Evolutionary conservation across 2,329 filamentous ascomycete species (phyloP), one percentile per base, ranked within the genome.

Genomic region (Aureobasidium sp.): DNA sequence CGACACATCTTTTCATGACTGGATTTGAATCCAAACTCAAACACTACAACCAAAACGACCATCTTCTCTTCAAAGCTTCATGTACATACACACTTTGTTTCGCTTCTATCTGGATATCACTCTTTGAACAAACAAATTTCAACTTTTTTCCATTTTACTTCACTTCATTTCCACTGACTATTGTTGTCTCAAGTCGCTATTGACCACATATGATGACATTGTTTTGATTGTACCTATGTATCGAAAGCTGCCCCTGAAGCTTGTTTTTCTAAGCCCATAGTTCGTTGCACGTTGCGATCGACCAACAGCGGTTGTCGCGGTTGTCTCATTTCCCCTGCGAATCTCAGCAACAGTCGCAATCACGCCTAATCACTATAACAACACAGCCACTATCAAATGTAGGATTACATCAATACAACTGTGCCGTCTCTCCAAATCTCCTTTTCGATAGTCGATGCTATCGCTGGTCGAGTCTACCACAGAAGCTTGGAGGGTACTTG

Each of bases 31-130:
- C 32, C 25, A n/a, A 39, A 41, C 29, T 11, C 47, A 49, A 49
- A 34, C 55, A 49, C 34, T 41, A 59, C 44, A 42, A 39, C 25
- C 48, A 51, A 51, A 51, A 51, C 48, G 48, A 51, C 48, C 21
- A 37, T 34, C 14, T 30, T 42, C 16, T 10, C 14, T 36, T 51
- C 32, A 25, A 51, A 41, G 29, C 36, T 60, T 60, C 57, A 25
- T 60, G 57, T 60, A 60, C 16, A 60, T 60, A 60, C 30, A 32
- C 57, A 4, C 27, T 59, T 59, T n/a, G 10, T 14, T 60, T 60
- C 47, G 16, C 45, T 51, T 60, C 57, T 59, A 25, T 50, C 48
- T 60, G 25, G 57, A 60, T 60, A 60, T 60, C 57, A 60, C 39
- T 44, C 47, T 60, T 59, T 16, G 30, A 60, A 34, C 54, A 58